These are phyloP conservation scores for Mycena sp. DNA, from an alignment of 1,284 basidiomycete species.

Conservation along the genomic window DNA sequence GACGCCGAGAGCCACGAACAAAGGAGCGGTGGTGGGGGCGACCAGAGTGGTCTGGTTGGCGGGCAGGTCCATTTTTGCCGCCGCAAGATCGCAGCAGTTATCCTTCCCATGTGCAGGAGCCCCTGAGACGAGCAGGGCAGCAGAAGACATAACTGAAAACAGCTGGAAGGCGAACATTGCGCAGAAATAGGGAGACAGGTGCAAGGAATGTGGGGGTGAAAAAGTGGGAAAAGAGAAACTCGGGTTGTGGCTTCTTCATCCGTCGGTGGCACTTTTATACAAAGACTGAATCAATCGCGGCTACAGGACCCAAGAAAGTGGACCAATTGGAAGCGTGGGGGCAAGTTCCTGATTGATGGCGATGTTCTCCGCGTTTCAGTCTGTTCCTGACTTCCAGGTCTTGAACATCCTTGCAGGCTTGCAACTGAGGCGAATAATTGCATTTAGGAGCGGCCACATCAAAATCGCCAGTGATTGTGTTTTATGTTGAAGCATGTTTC, in stretches of 20 bases:
- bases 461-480: too few relatives aligned
- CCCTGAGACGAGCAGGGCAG: constrained; percentile 18
- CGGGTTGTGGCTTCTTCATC: background rate
- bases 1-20: constrained; percentile 56
- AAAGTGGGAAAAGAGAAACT: background rate
- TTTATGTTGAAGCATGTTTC: too few relatives aligned
- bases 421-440: too few relatives aligned
- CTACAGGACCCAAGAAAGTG: too few relatives aligned
- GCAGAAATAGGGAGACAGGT: background rate
- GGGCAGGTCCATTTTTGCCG: constrained; percentile 21
- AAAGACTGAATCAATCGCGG: too few relatives aligned
- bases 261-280: background rate
- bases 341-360: too few relatives aligned
- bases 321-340: too few relatives aligned
- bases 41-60: constrained; percentile 43
- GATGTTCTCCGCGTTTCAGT: too few relatives aligned
- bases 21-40: constrained; percentile 44
- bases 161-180: constrained; percentile 27
- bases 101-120: constrained; percentile 3
- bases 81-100: constrained; percentile 12
- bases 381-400: too few relatives aligned
- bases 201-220: constrained; percentile 18
- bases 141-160: constrained; percentile 20
- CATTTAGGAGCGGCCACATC: too few relatives aligned
- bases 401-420: too few relatives aligned